Evolutionary conservation across 495 filamentous ascomycete genomes (phyloP).

Genomic region (Neurospora tetraspora): DNA sequence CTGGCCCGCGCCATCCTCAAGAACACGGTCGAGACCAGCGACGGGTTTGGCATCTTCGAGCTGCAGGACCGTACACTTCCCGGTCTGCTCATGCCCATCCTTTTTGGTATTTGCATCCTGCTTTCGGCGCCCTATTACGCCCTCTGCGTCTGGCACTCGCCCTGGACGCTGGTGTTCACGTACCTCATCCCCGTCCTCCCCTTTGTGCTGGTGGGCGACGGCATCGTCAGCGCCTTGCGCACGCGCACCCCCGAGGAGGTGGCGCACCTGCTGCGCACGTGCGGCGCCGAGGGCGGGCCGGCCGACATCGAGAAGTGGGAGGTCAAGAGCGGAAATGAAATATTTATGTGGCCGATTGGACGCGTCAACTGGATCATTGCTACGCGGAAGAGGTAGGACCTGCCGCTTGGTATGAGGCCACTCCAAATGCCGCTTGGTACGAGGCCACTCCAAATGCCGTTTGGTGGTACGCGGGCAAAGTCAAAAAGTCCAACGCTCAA

Average conservation of each 20-base stretch:
- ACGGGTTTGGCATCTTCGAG: conserved; percentile 51
- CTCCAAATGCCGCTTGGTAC: not conserved
- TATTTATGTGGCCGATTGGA: conserved; percentile 40
- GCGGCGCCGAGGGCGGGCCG: conserved; percentile 31
- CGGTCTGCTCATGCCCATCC: conserved; percentile 42
- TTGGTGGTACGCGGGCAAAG: not conserved
- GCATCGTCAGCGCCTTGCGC: conserved; percentile 51
- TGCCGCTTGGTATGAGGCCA: not conserved
- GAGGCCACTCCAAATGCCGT: not conserved
- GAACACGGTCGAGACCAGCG: conserved; percentile 46
- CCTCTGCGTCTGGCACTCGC: conserved; percentile 37
- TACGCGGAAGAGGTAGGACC: conserved; percentile 16
- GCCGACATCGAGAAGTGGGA: conserved; percentile 37
- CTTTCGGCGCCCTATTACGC: conserved; percentile 50
- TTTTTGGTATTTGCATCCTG: conserved; percentile 45
- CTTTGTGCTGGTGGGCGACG: conserved; percentile 55
- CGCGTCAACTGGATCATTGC: conserved; percentile 42
- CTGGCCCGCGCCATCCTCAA: conserved; percentile 47
- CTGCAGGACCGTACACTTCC: conserved; percentile 50
- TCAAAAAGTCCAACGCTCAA: not conserved
- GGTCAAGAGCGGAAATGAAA: conserved; percentile 40
- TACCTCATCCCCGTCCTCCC: conserved; percentile 56
- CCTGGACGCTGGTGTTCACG: conserved; percentile 50
- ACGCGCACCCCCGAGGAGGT: conserved; percentile 58
- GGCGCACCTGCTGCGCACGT: conserved; percentile 41